Evolutionary conservation across 768 basidiomycete species (phyloP), one percentile per base, ranked within the genome.

Genomic region (Calocybe indica): DNA sequence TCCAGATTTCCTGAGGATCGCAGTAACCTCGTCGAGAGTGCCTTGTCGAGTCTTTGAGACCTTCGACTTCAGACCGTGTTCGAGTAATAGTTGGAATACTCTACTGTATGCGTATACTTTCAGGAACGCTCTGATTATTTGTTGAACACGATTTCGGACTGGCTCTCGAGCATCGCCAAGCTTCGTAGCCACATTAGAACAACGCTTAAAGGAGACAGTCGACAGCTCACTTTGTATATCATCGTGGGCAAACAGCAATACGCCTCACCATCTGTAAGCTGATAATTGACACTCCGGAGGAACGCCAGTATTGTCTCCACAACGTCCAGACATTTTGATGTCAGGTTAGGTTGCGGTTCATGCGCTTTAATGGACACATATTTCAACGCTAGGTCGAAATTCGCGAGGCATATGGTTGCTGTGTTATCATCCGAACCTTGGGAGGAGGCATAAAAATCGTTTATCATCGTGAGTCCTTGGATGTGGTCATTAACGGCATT

Each of bases 71-170:
- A 94, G 66, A 11, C 96, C 95, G 59, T 94, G 79, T 35, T 96
- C 91, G 8, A 96, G 75, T 6, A 98, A 69, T 10, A 92, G 65
- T 58, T 89, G 86, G 62, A 96, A 94, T 31, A 98, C 73, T 36
- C 93, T 85, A 57, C 93, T 96, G 57, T 87, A 94, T 1, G 96
- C 87, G 58, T 94, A 96, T 45, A 97, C 84, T 59, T 85, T 91
- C 6, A 93, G 86, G 44, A 97, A 72, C 5, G 76, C 76, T 57
- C 91, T 88, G 47, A 98, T 81, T 50, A 96, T 86, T 40, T 82
- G 84, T 54, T 89, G 83, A 14, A 96, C 83, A 43, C 93, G 82
- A 40, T 71, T 60, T 6, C 92, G 81, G 38, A 92, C 79, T 50
- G 80, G 83, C 66, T 94, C 92, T 28, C 92, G 77, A 29, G 86